Percentiles rank a stretch among this genome's conserved stretches.
These are phyloP conservation scores for Marasmius fiardii DNA, from an alignment of 1,284 basidiomycete species.

Conservation along the genomic window DNA sequence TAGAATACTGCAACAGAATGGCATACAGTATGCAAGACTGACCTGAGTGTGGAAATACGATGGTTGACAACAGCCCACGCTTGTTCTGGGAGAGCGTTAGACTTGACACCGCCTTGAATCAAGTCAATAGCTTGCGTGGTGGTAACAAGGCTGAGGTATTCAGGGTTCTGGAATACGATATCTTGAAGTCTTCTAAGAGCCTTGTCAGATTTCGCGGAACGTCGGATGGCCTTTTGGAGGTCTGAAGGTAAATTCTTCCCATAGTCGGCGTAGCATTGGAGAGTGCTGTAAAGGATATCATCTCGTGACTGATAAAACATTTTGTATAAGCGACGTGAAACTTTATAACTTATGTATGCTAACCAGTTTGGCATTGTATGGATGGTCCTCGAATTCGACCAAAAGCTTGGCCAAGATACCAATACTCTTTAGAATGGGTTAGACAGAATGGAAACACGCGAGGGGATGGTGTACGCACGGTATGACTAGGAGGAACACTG, in stretches of 20 bases:
- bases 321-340: background rate
- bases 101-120: constrained; percentile 54
- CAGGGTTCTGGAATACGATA: constrained; percentile 23
- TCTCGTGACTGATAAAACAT: constrained; percentile 18
- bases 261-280: constrained; percentile 30
- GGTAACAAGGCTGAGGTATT: constrained; percentile 29
- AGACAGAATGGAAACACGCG: background rate
- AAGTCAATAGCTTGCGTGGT: constrained; percentile 61
- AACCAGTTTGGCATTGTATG: constrained; percentile 27
- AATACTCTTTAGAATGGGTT: constrained; percentile 31
- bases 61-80: constrained; percentile 57
- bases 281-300: constrained; percentile 24
- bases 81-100: constrained; percentile 58
- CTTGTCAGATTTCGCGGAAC: constrained; percentile 20
- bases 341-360: background rate
- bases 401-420: constrained; percentile 43
- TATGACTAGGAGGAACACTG: constrained; percentile 43
- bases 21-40: constrained; percentile 2
- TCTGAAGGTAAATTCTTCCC: constrained; percentile 27
- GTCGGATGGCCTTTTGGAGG: constrained; percentile 24
- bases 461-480: constrained; percentile 20
- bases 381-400: constrained; percentile 39
- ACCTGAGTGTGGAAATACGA: constrained; percentile 46
- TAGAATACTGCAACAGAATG: background rate
- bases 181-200: constrained; percentile 30